Conservation (phyloP, 352 stramenopile species). For the Globisporangium iwayamae region DNA sequence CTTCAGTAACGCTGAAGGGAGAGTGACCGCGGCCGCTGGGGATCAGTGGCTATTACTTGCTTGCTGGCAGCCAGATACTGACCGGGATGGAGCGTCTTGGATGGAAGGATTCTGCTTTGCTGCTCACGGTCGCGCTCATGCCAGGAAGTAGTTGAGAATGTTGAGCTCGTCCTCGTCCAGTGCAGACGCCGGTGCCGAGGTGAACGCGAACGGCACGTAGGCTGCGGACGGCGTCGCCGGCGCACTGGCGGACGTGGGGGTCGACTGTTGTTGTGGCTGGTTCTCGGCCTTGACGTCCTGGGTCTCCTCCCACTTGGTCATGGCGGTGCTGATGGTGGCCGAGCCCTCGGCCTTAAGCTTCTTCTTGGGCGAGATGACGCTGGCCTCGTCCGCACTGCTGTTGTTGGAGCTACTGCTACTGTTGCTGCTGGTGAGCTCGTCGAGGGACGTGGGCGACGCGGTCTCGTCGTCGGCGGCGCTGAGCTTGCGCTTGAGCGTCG, state of each 20-base stretch:
- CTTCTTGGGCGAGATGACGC: constrained; percentile 48
- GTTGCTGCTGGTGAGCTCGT: constrained; percentile 22
- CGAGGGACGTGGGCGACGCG: constrained; percentile 35
- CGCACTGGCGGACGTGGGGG: background rate
- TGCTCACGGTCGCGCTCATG: constrained; percentile 17
- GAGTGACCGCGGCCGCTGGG: background rate
- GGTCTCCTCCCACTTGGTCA: constrained; percentile 32
- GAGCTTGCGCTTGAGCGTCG: constrained; percentile 48
- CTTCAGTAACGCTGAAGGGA: background rate
- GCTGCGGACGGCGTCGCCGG: constrained; percentile 8
- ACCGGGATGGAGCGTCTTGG: background rate
- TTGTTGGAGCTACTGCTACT: background rate
- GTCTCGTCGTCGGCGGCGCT: constrained; percentile 19
- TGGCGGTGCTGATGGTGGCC: constrained; percentile 12
- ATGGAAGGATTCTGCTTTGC: background rate
- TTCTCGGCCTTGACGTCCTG: background rate
- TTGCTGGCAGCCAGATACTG: no score
- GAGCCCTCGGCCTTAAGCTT: constrained; percentile 28
- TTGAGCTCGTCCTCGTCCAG: constrained; percentile 36
- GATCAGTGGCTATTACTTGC: background rate
- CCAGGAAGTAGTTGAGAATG: constrained; percentile 39
- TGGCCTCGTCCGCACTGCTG: constrained; percentile 16
- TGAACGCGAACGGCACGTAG: constrained; percentile 29
- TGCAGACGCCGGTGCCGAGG: constrained; percentile 17
- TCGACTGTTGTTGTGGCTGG: background rate